Conservation (phyloP, 148 eudicot genomes). For the Heliamphora exappendiculata region DNA sequence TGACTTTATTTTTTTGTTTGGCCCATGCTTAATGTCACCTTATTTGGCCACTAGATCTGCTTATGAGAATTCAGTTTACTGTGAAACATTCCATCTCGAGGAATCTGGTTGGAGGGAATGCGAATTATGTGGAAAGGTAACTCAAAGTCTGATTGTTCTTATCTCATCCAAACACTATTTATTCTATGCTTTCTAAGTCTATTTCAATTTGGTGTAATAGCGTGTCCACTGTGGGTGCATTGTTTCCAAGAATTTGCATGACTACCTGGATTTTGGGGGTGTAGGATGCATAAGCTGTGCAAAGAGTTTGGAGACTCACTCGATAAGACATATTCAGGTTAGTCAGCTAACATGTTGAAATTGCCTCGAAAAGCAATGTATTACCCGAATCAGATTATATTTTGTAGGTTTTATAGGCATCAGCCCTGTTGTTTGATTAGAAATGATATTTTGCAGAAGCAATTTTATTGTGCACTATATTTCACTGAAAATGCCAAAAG, state of each 20-base stretch:
- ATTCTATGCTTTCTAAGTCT: not conserved
- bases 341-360: not conserved
- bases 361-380: not conserved
- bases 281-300: slow-evolving; percentile 64
- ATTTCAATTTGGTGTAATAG: slow-evolving; percentile 33
- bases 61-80: slow-evolving; percentile 60
- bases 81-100: slow-evolving; percentile 70
- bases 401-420: not conserved
- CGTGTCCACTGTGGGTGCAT: slow-evolving; percentile 90
- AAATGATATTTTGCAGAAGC: not conserved
- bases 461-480: slow-evolving; percentile 1
- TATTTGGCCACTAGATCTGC: slow-evolving; percentile 46
- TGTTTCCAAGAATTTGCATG: slow-evolving; percentile 59
- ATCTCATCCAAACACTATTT: not conserved
- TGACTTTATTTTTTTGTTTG: slow-evolving; percentile 2
- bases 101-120: slow-evolving; percentile 98
- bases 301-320: slow-evolving; percentile 34
- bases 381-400: not conserved
- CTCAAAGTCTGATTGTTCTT: not conserved
- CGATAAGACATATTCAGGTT: slow-evolving; percentile 34
- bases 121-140: slow-evolving; percentile 77
- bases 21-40: slow-evolving; percentile 13
- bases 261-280: slow-evolving; percentile 80
- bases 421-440: not conserved
- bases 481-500: not conserved